A percentile compares a stretch with the other conserved stretches of the same genome.
Conservation (phyloP, 257 asterid species). For the Capsicum pubescens region DNA sequence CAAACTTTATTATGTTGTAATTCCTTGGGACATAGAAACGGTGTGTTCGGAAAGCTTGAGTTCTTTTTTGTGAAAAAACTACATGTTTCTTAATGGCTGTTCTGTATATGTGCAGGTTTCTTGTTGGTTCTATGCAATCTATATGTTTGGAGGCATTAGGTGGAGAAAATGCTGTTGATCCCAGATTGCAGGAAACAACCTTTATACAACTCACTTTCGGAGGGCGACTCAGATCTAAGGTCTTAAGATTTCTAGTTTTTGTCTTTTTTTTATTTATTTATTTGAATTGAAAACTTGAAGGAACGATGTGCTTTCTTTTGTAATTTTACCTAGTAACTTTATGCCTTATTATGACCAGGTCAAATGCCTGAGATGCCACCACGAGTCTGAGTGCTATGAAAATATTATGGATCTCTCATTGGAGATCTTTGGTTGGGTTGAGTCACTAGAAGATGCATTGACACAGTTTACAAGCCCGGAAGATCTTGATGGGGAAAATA, state of each 20-base stretch:
- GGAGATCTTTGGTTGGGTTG: conserved; percentile 84
- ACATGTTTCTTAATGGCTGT: background rate
- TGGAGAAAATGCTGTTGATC: conserved; percentile 73
- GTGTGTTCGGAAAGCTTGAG: background rate
- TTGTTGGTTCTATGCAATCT: conserved; percentile 92
- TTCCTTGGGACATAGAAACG: background rate
- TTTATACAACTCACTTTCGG: conserved; percentile 82
- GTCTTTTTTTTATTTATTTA: background rate
- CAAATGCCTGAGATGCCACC: conserved; percentile 75
- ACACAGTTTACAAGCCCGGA: conserved; percentile 83
- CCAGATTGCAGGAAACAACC: conserved; percentile 82
- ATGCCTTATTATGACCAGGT: conserved; percentile 52
- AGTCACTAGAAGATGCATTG: conserved; percentile 81
- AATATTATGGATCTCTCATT: conserved; percentile 85
- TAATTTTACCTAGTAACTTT: conserved; percentile 20
- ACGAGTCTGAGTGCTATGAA: conserved; percentile 73
- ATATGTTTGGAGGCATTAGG: conserved; percentile 80
- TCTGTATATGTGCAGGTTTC: conserved; percentile 54
- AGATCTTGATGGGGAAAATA: conserved; percentile 90
- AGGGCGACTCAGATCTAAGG: conserved; percentile 89
- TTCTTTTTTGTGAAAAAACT: background rate
- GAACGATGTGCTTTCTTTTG: background rate
- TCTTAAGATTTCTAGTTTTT: conserved; percentile 32
- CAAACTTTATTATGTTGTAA: background rate
- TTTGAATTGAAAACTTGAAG: background rate